Evolutionary conservation across 495 filamentous ascomycete species (phyloP).

Genomic region (Lophiotrema nucula): DNA sequence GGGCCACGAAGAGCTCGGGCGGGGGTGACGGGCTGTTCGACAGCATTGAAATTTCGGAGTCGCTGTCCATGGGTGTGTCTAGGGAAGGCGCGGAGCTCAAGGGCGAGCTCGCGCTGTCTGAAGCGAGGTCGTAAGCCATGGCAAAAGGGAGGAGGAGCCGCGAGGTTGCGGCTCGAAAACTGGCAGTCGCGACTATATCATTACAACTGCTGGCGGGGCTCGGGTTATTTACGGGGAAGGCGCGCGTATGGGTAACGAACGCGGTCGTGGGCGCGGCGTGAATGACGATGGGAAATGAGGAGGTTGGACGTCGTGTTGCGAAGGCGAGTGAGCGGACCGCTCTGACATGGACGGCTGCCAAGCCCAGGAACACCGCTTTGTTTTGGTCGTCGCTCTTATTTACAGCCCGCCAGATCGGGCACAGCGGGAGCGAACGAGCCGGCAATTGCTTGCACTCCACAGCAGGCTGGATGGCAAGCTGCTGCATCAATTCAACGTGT

Average conservation of each 20-base stretch:
- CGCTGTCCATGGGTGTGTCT: not conserved
- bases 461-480: not conserved
- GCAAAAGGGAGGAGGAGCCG: constrained; percentile 30
- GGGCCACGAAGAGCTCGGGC: constrained; percentile 39
- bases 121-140: constrained; percentile 46
- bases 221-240: not conserved
- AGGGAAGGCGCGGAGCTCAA: constrained; percentile 52
- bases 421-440: not conserved
- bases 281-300: constrained; percentile 27
- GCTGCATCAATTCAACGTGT: too few species aligned
- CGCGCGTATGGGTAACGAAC: constrained; percentile 6
- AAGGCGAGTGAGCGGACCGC: not conserved
- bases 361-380: constrained; percentile 16
- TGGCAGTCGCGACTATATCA: constrained; percentile 16
- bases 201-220: not conserved
- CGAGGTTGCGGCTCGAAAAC: constrained; percentile 1
- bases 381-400: constrained; percentile 14
- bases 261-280: constrained; percentile 21
- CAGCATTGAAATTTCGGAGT: constrained; percentile 16
- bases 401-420: not conserved
- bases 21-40: constrained; percentile 57
- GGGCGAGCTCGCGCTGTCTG: constrained; percentile 51
- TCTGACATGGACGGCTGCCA: constrained; percentile 7
- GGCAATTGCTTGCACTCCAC: not conserved
- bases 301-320: constrained; percentile 24